Conservation (phyloP, 169 alveolate genomes). For the Plasmodium cynomolgi region DNA sequence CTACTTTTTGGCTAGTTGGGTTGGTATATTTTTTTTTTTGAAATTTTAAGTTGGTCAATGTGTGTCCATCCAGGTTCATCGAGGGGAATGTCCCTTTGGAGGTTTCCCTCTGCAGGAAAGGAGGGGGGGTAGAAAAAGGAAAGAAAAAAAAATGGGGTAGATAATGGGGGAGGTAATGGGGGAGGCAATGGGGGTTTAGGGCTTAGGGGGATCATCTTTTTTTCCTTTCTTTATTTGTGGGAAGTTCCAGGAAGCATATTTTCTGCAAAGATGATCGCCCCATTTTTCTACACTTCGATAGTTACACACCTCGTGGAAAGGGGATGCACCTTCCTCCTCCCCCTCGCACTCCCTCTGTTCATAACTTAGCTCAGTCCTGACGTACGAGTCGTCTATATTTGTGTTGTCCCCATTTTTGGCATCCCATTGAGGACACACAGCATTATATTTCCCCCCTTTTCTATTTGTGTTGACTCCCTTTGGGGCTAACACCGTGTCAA, state of each 20-base stretch:
- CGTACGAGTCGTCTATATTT: not conserved
- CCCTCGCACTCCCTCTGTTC: not conserved
- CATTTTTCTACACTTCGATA: not conserved
- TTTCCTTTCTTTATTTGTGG: not conserved
- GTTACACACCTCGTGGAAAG: not conserved
- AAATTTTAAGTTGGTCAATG: not conserved
- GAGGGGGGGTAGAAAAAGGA: not conserved
- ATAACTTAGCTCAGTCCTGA: not conserved
- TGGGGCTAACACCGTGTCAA: constrained; percentile 10
- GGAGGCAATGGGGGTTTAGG: not conserved
- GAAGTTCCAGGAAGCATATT: not conserved
- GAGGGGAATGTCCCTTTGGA: not conserved
- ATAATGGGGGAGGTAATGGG: not conserved
- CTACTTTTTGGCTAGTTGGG: constrained; percentile 10
- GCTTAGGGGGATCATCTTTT: not conserved
- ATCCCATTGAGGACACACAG: not conserved
- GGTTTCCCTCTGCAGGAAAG: not conserved
- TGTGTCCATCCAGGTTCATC: not conserved
- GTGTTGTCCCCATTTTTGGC: not conserved
- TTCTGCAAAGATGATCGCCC: not conserved
- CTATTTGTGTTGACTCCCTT: not conserved
- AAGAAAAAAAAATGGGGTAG: not conserved
- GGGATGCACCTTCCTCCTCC: not conserved
- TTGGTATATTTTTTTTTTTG: constrained; percentile 9
- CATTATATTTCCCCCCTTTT: not conserved